A percentile compares a stretch with the other conserved stretches of the same genome.
Conservation (phyloP, 1,139 yeast genomes). For the Kodamaea alishanica region DNA sequence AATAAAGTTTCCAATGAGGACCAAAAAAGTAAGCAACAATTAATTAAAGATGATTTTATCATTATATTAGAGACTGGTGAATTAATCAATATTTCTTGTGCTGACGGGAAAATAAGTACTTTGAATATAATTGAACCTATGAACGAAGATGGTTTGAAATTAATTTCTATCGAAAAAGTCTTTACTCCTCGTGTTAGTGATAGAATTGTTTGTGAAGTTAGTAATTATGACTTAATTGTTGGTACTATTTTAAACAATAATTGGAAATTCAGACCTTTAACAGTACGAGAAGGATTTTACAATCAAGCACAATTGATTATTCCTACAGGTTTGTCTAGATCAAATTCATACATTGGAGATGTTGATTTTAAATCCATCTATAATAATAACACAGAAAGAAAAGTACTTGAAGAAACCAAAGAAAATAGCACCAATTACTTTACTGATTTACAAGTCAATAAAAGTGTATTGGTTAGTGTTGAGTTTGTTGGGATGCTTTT, state of each 20-base stretch:
- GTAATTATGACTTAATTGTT: slow-evolving; percentile 52
- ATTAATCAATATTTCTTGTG: slow-evolving; percentile 46
- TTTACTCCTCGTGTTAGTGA: slow-evolving; percentile 74
- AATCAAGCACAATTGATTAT: slow-evolving; percentile 37
- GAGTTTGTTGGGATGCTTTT: slow-evolving; percentile 72
- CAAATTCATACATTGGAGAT: slow-evolving; percentile 12
- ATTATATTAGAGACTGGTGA: slow-evolving; percentile 43
- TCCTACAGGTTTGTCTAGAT: slow-evolving; percentile 27
- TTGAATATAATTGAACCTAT: slow-evolving; percentile 23
- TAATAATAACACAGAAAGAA: slow-evolving; percentile 1
- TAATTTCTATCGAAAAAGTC: slow-evolving; percentile 53
- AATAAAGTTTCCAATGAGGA: slow-evolving; percentile 9
- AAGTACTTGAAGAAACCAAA: background rate
- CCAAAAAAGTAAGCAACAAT: slow-evolving; percentile 9
- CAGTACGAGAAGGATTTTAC: slow-evolving; percentile 45
- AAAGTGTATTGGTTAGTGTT: slow-evolving; percentile 40
- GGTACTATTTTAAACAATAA: slow-evolving; percentile 62
- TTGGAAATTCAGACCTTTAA: slow-evolving; percentile 58
- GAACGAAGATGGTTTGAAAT: slow-evolving; percentile 20
- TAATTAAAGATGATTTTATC: slow-evolving; percentile 29
- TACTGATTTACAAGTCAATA: slow-evolving; percentile 17
- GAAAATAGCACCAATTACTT: background rate
- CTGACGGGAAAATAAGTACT: slow-evolving; percentile 37
- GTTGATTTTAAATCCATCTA: slow-evolving; percentile 18
- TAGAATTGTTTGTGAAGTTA: slow-evolving; percentile 57